Evolutionary conservation across 345 rosid genomes (phyloP).

Genomic region (Limnanthes douglasii): DNA sequence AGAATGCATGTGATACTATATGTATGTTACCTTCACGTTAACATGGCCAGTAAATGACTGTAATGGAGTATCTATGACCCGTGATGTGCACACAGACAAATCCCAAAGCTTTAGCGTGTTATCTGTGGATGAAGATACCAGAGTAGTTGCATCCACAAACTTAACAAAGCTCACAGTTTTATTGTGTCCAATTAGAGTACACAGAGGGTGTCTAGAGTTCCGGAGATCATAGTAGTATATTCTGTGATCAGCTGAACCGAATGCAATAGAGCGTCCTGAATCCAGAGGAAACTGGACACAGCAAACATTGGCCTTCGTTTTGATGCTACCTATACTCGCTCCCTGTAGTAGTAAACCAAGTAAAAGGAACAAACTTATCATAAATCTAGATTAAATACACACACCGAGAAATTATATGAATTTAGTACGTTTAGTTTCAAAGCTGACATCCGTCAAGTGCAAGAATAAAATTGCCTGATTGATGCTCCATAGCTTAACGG

Average conservation of each 20-base stretch:
- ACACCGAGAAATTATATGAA: slow-evolving; percentile 24
- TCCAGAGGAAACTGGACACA: slow-evolving; percentile 85
- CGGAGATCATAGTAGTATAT: slow-evolving; percentile 89
- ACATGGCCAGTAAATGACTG: slow-evolving; percentile 80
- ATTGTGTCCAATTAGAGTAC: slow-evolving; percentile 66
- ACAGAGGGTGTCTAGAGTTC: slow-evolving; percentile 61
- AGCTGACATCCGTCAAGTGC: slow-evolving; percentile 80
- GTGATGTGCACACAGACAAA: slow-evolving; percentile 57
- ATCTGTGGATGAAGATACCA: slow-evolving; percentile 91
- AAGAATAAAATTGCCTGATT: slow-evolving; percentile 97
- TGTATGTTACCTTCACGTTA: slow-evolving; percentile 53
- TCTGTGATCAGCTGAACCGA: slow-evolving; percentile 93
- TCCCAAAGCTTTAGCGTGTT: slow-evolving; percentile 98
- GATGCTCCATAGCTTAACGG: slow-evolving; percentile 98
- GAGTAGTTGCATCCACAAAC: slow-evolving; percentile 55
- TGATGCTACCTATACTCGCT: slow-evolving; percentile 66
- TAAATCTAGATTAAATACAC: slow-evolving; percentile 14
- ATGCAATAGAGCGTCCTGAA: slow-evolving; percentile 70
- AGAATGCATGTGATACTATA: no score
- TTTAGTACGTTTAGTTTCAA: slow-evolving; percentile 53
- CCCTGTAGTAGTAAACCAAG: slow-evolving; percentile 56
- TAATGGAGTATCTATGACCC: slow-evolving; percentile 56
- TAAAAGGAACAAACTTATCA: slow-evolving; percentile 29
- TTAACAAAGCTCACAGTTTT: slow-evolving; percentile 94
- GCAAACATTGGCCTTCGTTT: slow-evolving; percentile 87